Percentiles rank a stretch among this genome's conserved stretches.
phyloP scores from a whole-genome alignment of 306 rosid species.

The Trichosanthes cucumerina region DNA sequence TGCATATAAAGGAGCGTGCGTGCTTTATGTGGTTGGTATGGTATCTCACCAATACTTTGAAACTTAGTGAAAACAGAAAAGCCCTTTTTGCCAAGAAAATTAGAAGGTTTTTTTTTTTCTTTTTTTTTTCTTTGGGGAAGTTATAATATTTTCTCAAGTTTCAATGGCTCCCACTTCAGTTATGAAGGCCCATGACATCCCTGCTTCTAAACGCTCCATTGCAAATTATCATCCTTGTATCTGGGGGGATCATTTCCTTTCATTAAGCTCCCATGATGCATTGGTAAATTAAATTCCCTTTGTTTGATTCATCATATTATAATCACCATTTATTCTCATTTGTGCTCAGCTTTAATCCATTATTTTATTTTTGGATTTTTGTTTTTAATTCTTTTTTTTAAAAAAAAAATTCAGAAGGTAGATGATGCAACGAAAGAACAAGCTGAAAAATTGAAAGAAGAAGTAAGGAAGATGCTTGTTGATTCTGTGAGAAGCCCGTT shows the following conservation, averaged over 20 bases:
- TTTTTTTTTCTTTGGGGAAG: no score
- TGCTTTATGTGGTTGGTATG: no score
- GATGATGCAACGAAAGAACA: not conserved
- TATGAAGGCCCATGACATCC: not conserved
- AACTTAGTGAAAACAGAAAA: no score
- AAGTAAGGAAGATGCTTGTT: slow-evolving; percentile 19
- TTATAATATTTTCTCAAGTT: no score
- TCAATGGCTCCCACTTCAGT: not conserved
- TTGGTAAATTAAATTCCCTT: not conserved
- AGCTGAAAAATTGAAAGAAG: slow-evolving; percentile 15
- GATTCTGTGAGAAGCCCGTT: not conserved
- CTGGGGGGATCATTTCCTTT: slow-evolving; percentile 20
- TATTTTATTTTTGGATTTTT: not conserved
- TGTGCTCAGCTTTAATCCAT: no score
- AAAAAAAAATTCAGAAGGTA: not conserved
- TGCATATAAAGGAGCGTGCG: no score
- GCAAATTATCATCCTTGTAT: slow-evolving; percentile 15
- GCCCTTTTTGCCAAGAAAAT: no score
- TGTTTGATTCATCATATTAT: not conserved
- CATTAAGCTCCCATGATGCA: not conserved
- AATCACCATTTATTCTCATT: no score
- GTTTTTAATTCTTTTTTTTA: not conserved
- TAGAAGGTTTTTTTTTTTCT: no score
- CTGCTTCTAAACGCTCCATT: not conserved
- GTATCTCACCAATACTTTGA: no score